phyloP scores from a whole-genome alignment of 1,284 basidiomycete genomes.

The Heterobasidion occidentale region DNA sequence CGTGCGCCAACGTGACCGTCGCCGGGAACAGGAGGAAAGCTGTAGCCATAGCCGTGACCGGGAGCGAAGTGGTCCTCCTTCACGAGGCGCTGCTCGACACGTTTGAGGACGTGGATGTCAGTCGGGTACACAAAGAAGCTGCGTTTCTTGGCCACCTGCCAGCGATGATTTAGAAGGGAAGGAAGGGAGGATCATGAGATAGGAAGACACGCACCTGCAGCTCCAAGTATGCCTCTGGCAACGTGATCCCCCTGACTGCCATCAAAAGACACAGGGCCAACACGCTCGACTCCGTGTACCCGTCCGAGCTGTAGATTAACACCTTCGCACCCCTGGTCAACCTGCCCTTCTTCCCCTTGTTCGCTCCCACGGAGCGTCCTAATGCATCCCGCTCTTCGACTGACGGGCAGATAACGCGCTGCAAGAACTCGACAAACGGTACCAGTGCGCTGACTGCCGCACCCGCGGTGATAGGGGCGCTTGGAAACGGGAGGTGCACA shows the following conservation, averaged over 20 bases:
- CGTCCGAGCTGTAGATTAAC: constrained; percentile 71
- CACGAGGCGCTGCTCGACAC: constrained; percentile 60
- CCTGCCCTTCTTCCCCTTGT: not conserved
- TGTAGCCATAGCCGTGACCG: not conserved
- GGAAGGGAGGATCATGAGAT: no score
- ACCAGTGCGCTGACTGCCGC: constrained; percentile 42
- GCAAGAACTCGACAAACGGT: constrained; percentile 53
- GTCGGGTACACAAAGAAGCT: constrained; percentile 90
- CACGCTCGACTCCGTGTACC: constrained; percentile 87
- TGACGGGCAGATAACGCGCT: constrained; percentile 34
- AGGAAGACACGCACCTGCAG: constrained; percentile 40
- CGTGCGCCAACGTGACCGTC: no score
- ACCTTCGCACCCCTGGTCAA: constrained; percentile 58
- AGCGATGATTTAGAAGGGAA: constrained; percentile 12
- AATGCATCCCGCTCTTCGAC: constrained; percentile 23
- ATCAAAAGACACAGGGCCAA: constrained; percentile 87
- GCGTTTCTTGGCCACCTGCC: constrained; percentile 48
- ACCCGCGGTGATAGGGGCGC: constrained; percentile 45
- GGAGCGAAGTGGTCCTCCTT: constrained; percentile 25
- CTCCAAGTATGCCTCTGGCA: constrained; percentile 88
- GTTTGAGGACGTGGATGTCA: constrained; percentile 72
- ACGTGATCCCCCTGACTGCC: constrained; percentile 59
- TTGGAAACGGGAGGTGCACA: constrained; percentile 68
- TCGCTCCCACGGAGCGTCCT: not conserved
- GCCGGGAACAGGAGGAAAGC: no score